phyloP scores from a whole-genome alignment of 2,329 filamentous ascomycete species.

The Pseudogymnoascus sp. region DNA sequence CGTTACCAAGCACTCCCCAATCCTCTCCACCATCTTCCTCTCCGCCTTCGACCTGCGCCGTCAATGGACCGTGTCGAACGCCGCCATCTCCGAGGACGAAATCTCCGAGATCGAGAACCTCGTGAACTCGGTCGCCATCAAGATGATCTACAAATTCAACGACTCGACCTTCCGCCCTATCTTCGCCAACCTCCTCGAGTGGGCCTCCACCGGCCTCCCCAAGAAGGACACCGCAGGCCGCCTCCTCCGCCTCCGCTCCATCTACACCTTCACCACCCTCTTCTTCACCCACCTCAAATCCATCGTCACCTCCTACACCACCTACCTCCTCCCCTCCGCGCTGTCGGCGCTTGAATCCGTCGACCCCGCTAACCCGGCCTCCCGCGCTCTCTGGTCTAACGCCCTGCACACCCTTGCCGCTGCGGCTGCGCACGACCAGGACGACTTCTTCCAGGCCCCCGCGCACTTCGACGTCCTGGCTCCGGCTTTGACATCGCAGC shows the following conservation, averaged over 20 bases:
- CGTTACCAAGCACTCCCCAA: conserved; percentile 66
- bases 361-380: conserved; percentile 38
- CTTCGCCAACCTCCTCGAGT: conserved; percentile 80
- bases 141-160: conserved; percentile 95
- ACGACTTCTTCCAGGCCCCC: conserved; percentile 93
- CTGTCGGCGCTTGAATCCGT: conserved; percentile 51
- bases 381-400: conserved; percentile 58
- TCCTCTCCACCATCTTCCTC: conserved; percentile 60
- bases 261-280: conserved; percentile 71
- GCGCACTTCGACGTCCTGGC: conserved; percentile 73
- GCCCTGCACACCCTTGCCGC: conserved; percentile 65
- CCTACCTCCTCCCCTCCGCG: conserved; percentile 72
- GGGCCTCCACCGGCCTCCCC: conserved; percentile 56
- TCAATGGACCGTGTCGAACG: conserved; percentile 40
- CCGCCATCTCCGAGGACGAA: conserved; percentile 36
- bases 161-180: conserved; percentile 88
- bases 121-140: conserved; percentile 65
- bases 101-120: conserved; percentile 55
- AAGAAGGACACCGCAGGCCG: conserved; percentile 55
- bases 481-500: conserved; percentile 61
- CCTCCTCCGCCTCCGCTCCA: conserved; percentile 59
- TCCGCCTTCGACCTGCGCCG: conserved; percentile 59
- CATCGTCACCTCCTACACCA: conserved; percentile 87
- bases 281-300: conserved; percentile 87
- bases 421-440: conserved; percentile 82